These are phyloP conservation scores for Mycena belliarum DNA, from an alignment of 768 basidiomycete species.

Conservation along the genomic window DNA sequence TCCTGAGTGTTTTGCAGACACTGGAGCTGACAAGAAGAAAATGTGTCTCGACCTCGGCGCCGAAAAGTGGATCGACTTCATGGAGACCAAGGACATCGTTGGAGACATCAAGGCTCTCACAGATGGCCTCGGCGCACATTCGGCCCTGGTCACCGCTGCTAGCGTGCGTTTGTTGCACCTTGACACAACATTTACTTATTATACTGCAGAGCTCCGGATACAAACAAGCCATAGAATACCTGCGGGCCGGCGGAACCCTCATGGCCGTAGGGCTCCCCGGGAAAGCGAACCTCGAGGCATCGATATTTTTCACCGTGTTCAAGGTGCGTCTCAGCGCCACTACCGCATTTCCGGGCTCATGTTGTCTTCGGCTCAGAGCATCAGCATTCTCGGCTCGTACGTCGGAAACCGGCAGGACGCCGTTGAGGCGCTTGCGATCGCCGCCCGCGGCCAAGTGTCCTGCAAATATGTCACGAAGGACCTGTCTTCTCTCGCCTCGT, in stretches of 20 bases:
- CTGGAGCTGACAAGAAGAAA: constrained; percentile 70
- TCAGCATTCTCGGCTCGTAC: constrained; percentile 56
- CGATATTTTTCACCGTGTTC: constrained; percentile 72
- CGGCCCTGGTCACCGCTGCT: constrained; percentile 63
- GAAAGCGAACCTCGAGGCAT: constrained; percentile 55
- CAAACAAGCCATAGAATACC: constrained; percentile 68
- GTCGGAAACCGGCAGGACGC: constrained; percentile 83
- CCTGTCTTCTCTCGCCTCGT: constrained; percentile 4
- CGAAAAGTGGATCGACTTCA: constrained; percentile 81
- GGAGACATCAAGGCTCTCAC: constrained; percentile 62
- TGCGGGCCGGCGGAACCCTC: constrained; percentile 69
- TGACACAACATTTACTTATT: background rate
- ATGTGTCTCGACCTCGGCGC: constrained; percentile 65
- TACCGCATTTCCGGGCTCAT: background rate
- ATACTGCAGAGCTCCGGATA: constrained; percentile 37
- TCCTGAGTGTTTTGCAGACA: constrained; percentile 43
- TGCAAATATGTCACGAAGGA: constrained; percentile 3
- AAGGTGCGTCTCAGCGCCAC: constrained; percentile 39
- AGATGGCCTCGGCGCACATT: constrained; percentile 73
- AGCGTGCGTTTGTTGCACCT: constrained; percentile 29
- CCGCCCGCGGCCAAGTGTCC: constrained; percentile 13
- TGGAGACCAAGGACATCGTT: constrained; percentile 62
- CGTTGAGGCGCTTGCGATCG: constrained; percentile 72
- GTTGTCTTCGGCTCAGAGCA: constrained; percentile 37
- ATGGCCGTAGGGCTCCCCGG: constrained; percentile 82